Percentiles rank a stretch among this genome's conserved stretches.
Evolutionary conservation across 2,329 filamentous ascomycete genomes (phyloP).

Genomic region (Diaporthe sp.): DNA sequence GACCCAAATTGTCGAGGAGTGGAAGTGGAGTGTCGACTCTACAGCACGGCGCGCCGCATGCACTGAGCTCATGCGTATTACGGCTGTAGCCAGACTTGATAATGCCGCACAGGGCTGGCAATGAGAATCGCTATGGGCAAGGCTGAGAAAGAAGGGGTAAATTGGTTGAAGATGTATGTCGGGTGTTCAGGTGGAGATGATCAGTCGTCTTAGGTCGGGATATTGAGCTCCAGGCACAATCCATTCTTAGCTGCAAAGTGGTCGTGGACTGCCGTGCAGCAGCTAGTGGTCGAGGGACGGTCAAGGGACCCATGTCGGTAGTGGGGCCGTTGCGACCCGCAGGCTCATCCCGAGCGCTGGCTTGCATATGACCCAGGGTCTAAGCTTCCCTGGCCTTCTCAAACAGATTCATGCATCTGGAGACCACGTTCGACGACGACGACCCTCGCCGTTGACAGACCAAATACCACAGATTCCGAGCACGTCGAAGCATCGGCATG

Average conservation of each 20-base stretch:
- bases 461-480: not conserved
- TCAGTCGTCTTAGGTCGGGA: not conserved
- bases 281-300: not conserved
- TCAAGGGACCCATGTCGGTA: slow-evolving; percentile 18
- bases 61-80: not conserved
- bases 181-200: not conserved
- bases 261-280: not conserved
- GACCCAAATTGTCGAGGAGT: slow-evolving; percentile 27
- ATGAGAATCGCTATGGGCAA: not conserved
- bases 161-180: not conserved
- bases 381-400: slow-evolving; percentile 26
- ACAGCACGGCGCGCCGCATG: not conserved
- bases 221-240: not conserved
- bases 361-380: slow-evolving; percentile 32
- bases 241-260: not conserved
- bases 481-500: slow-evolving; percentile 39
- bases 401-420: slow-evolving; percentile 33
- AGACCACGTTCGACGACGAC: slow-evolving; percentile 35
- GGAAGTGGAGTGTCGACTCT: slow-evolving; percentile 3
- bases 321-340: slow-evolving; percentile 24
- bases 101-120: not conserved
- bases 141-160: not conserved
- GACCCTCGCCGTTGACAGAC: not conserved
- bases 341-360: slow-evolving; percentile 28
- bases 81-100: not conserved